Evolutionary conservation across 2,329 filamentous ascomycete species (phyloP).

Genomic region (Lachnellula willkommii): DNA sequence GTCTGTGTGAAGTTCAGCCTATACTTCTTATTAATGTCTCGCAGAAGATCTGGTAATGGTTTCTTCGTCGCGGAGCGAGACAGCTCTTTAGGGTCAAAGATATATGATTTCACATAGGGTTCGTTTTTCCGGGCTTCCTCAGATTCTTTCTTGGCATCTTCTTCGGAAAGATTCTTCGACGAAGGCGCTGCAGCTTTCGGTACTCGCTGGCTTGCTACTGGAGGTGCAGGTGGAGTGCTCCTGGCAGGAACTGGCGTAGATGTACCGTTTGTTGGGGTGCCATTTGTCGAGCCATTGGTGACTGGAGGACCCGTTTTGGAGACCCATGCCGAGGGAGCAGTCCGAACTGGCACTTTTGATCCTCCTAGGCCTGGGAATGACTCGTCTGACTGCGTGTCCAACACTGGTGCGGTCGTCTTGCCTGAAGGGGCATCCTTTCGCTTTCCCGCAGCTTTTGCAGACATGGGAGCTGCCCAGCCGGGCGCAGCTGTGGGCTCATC

Average conservation of each 20-base stretch:
- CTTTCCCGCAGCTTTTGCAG: constrained; percentile 63
- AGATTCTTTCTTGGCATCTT: too few species aligned
- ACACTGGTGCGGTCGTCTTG: constrained; percentile 35
- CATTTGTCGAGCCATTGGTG: constrained; percentile 46
- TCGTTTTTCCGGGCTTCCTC: too few species aligned
- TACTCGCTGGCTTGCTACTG: constrained; percentile 49
- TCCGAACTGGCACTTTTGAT: constrained; percentile 49
- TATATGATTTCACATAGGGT: constrained; percentile 32
- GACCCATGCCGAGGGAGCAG: constrained; percentile 68
- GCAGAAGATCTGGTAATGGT: constrained; percentile 76
- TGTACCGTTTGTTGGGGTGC: constrained; percentile 39
- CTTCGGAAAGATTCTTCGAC: too few species aligned
- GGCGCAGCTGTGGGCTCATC: constrained; percentile 41
- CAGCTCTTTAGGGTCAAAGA: constrained; percentile 56
- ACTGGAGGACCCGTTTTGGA: constrained; percentile 53
- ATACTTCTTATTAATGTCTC: constrained; percentile 88
- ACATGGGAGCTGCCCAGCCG: constrained; percentile 45
- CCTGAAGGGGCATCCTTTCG: constrained; percentile 51
- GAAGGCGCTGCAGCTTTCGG: too few species aligned
- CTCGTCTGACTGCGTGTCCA: constrained; percentile 86
- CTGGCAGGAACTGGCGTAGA: constrained; percentile 58
- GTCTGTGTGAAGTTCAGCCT: constrained; percentile 79
- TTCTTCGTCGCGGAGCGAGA: constrained; percentile 75
- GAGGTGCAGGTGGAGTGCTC: constrained; percentile 31
- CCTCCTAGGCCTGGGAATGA: constrained; percentile 87